Conservation (phyloP, 768 basidiomycete genomes). For the Tricholoma hemisulphureum region DNA sequence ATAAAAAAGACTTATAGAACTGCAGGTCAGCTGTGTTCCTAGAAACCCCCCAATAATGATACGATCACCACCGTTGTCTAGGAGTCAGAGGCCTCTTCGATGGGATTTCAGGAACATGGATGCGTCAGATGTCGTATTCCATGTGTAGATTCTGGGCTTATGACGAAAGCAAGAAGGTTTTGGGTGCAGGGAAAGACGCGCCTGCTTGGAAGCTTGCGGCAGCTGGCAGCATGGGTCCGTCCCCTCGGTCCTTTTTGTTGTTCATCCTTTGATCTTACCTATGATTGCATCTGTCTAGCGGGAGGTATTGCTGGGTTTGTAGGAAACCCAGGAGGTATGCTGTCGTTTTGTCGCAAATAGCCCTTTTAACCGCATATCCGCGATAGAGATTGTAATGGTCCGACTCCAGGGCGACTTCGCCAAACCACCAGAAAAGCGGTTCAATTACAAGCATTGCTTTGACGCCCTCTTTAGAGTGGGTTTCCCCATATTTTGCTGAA, state of each 20-base stretch:
- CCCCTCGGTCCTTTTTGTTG: neutral
- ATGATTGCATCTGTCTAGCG: slow-evolving; percentile 41
- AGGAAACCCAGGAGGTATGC: slow-evolving; percentile 82
- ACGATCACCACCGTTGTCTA: slow-evolving; percentile 37
- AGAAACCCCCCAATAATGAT: neutral
- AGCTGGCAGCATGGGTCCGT: slow-evolving; percentile 85
- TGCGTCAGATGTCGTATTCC: slow-evolving; percentile 92
- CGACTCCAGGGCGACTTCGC: slow-evolving; percentile 90
- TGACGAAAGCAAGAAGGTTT: slow-evolving; percentile 82
- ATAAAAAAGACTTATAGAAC: slow-evolving; percentile 80
- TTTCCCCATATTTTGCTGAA: slow-evolving; percentile 9
- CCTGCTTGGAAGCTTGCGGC: slow-evolving; percentile 79
- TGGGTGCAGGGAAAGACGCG: slow-evolving; percentile 69
- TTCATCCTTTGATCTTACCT: slow-evolving; percentile 2
- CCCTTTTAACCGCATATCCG: neutral
- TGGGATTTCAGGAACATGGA: slow-evolving; percentile 84
- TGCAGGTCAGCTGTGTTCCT: slow-evolving; percentile 52
- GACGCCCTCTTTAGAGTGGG: slow-evolving; percentile 84
- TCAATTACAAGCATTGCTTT: slow-evolving; percentile 88
- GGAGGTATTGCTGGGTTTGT: slow-evolving; percentile 83
- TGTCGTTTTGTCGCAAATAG: neutral
- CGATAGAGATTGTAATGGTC: slow-evolving; percentile 77
- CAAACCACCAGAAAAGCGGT: slow-evolving; percentile 81
- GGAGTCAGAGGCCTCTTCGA: slow-evolving; percentile 75
- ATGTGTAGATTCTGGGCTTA: slow-evolving; percentile 93